Conservation (phyloP, 2,329 filamentous ascomycete species). For the Diplodia mutila region DNA sequence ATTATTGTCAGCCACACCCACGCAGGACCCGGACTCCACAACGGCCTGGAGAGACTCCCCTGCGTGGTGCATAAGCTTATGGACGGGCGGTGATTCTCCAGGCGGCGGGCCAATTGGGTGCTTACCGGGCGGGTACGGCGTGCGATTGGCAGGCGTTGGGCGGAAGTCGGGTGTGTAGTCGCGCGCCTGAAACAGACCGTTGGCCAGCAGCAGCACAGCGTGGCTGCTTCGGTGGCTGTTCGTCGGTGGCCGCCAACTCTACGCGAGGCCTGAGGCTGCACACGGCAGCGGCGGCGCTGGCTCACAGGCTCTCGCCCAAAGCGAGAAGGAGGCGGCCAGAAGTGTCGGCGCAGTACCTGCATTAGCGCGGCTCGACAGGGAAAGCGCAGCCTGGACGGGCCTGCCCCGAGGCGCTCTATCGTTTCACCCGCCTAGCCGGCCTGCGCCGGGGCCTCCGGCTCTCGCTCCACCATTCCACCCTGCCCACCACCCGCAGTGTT, state of each 20-base stretch:
- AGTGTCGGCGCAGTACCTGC: slow-evolving; percentile 12
- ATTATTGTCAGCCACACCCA: neutral
- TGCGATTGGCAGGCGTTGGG: neutral
- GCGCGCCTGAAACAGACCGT: slow-evolving; percentile 18
- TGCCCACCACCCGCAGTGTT: slow-evolving; percentile 8
- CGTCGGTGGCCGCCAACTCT: neutral
- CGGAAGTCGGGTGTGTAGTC: neutral
- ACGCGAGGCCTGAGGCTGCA: slow-evolving; percentile 4
- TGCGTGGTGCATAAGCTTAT: slow-evolving; percentile 6
- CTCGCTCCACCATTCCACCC: neutral
- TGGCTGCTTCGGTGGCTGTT: neutral
- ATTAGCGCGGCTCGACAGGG: slow-evolving; percentile 6
- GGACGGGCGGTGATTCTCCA: neutral
- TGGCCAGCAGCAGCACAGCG: neutral
- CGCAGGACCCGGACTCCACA: neutral
- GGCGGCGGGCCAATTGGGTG: neutral
- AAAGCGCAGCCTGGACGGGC: neutral
- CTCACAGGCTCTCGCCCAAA: neutral
- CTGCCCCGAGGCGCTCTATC: slow-evolving; percentile 12
- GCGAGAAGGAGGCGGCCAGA: neutral
- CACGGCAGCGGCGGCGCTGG: neutral
- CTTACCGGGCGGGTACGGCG: neutral
- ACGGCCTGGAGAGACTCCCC: neutral
- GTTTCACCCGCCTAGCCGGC: slow-evolving; percentile 23
- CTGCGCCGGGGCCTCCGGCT: neutral